phyloP scores from a whole-genome alignment of 139 green algal species.

The Desmodesmus armatus region DNA sequence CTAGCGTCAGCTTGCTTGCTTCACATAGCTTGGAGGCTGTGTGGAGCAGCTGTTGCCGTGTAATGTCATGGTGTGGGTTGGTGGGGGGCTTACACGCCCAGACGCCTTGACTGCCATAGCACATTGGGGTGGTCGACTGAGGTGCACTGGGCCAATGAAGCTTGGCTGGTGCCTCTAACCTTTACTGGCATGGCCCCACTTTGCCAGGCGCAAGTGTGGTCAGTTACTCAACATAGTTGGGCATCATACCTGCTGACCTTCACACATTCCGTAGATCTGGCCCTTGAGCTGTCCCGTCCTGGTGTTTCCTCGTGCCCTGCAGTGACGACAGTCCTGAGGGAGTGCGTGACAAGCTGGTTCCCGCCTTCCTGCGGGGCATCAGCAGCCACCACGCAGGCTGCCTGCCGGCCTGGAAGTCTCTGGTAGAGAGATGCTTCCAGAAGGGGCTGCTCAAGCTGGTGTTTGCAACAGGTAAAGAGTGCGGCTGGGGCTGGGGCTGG shows the following conservation, averaged over 20 bases:
- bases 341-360: slow-evolving; percentile 72
- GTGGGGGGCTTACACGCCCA: too few relatives aligned
- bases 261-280: not conserved
- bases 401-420: slow-evolving; percentile 92
- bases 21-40: too few relatives aligned
- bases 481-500: too few relatives aligned
- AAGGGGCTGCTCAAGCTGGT: slow-evolving; percentile 84
- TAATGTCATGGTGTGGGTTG: too few relatives aligned
- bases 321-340: slow-evolving; percentile 79
- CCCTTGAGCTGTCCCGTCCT: not conserved
- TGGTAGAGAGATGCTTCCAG: slow-evolving; percentile 95
- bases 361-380: slow-evolving; percentile 79
- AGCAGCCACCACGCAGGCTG: slow-evolving; percentile 94
- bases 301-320: not conserved
- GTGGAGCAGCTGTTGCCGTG: too few relatives aligned
- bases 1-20: too few relatives aligned
- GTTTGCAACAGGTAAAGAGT: slow-evolving; percentile 89
- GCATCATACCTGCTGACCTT: not conserved
- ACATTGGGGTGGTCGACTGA: too few relatives aligned
- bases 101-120: too few relatives aligned
- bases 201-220: not conserved
- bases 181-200: not conserved
- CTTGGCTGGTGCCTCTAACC: not conserved
- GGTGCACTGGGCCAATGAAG: too few relatives aligned
- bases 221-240: not conserved